Conservation (phyloP, 2,329 filamentous ascomycete species). For the Fusarium sp. region DNA sequence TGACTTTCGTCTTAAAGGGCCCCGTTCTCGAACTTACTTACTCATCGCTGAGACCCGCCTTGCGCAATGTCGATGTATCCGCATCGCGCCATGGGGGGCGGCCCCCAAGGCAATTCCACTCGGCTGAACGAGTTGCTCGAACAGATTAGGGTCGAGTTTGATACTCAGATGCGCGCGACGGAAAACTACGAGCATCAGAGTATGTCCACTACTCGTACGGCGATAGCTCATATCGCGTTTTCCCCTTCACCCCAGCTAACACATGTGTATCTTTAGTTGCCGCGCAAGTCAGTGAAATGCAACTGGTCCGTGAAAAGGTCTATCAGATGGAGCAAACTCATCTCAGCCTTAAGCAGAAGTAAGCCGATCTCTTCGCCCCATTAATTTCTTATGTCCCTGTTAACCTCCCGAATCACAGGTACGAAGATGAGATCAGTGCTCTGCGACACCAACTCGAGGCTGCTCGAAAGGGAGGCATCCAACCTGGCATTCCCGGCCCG, state of each 20-base stretch:
- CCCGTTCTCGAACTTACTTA: constrained; percentile 14
- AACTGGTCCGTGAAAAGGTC: constrained; percentile 92
- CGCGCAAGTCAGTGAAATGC: constrained; percentile 92
- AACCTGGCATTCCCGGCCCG: constrained; percentile 71
- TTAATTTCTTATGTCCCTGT: background rate
- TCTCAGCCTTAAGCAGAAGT: constrained; percentile 91
- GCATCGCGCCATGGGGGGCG: constrained; percentile 83
- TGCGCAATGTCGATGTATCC: constrained; percentile 82
- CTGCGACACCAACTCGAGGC: constrained; percentile 88
- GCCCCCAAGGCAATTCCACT: constrained; percentile 66
- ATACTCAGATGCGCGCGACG: constrained; percentile 81
- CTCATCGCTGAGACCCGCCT: constrained; percentile 31
- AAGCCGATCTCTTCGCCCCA: constrained; percentile 49
- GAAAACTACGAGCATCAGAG: constrained; percentile 94
- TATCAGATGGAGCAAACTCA: constrained; percentile 93
- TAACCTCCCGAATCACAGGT: constrained; percentile 65
- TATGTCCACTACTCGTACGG: constrained; percentile 63
- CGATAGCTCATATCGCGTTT: constrained; percentile 11
- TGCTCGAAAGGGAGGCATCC: constrained; percentile 71
- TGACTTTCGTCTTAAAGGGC: constrained; percentile 20
- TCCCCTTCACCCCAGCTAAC: constrained; percentile 36
- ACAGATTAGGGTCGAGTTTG: constrained; percentile 89
- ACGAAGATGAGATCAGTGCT: constrained; percentile 89
- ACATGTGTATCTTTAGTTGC: constrained; percentile 69
- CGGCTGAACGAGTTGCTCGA: constrained; percentile 93